Evolutionary conservation across 2,329 filamentous ascomycete genomes (phyloP), one percentile per base, ranked within the genome.

Genomic region (Ceratocystis colombiana): DNA sequence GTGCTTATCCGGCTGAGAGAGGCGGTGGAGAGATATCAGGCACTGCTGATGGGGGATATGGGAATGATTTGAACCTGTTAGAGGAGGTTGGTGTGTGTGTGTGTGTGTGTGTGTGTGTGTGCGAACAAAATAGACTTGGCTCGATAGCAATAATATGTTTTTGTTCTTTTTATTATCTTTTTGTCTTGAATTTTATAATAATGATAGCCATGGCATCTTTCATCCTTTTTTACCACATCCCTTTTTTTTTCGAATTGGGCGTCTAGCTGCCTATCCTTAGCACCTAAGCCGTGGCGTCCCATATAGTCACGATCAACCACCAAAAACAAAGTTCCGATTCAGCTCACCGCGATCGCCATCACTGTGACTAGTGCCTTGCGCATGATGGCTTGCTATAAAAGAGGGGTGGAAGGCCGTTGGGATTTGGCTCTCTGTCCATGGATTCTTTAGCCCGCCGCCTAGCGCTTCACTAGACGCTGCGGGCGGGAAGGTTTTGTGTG

Each of bases 21-120:
- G 75, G 85, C 90, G 7, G 85, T 93, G 70, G 89, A 95, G 72
- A 88, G 85, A 75, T 91, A 91, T 73, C 88, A 92, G 74, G 83
- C 85, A 66, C 74, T 89, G 67, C 75, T 96, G 71, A 83, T 94
- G 77, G 91, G 91, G 1, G 83, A 89, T n/a, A 50, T 66, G 46
- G 33, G 41, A 17, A 59, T 59, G 28, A 33, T 59, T 28, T 59
- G 12, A 25, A 25, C 17, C 10, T 5, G 6, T n/a, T 15, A 30
- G 6, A 12, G 28, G 6, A 12, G 28, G 1, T 7, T 33, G 22
- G 22, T 17, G 41, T 57, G 57, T 41, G 10, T 41, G 10, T 37
- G 7, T 37, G 20, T 37, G 20, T 57, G 57, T 41, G 37, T 41
- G 10, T 37, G 7, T 37, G 33, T 10, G 33, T 0, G 1, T 37